phyloP scores from a whole-genome alignment of 768 basidiomycete species.

The Scleroderma citrinum region DNA sequence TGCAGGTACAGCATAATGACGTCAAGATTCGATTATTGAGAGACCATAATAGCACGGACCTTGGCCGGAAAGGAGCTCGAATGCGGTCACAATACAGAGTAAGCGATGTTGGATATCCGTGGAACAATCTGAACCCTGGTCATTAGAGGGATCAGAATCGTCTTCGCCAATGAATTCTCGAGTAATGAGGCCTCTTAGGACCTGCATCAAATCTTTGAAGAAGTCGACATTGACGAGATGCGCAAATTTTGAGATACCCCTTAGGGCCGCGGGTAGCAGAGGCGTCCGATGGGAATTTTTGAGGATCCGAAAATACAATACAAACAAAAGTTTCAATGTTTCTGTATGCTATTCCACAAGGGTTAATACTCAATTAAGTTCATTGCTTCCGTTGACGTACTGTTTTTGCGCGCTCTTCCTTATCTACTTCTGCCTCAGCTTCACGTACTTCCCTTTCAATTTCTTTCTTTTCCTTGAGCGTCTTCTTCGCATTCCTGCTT shows the following conservation, averaged over 20 bases:
- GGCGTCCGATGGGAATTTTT: constrained; percentile 59
- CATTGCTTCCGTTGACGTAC: constrained; percentile 42
- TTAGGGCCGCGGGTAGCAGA: constrained; percentile 62
- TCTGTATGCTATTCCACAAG: constrained; percentile 79
- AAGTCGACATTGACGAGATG: constrained; percentile 98
- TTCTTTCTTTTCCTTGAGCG: constrained; percentile 79
- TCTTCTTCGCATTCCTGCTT: constrained; percentile 85
- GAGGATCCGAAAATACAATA: constrained; percentile 92
- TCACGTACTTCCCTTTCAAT: constrained; percentile 49
- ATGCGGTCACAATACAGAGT: constrained; percentile 91
- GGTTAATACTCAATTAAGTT: constrained; percentile 12
- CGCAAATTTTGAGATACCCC: constrained; percentile 89
- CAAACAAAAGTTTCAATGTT: constrained; percentile 94
- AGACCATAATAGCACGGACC: constrained; percentile 40
- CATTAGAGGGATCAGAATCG: constrained; percentile 32
- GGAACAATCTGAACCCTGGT: constrained; percentile 28
- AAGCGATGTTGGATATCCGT: constrained; percentile 53
- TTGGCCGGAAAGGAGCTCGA: constrained; percentile 84
- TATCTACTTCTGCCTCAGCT: constrained; percentile 90
- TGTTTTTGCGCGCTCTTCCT: constrained; percentile 77
- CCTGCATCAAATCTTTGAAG: constrained; percentile 66
- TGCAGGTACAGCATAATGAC: constrained; percentile 25
- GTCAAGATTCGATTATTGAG: constrained; percentile 5
- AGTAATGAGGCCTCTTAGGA: constrained; percentile 71
- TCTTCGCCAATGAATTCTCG: constrained; percentile 38